Conservation (phyloP, 139 green algal species). For the Picochlorum sp. region DNA sequence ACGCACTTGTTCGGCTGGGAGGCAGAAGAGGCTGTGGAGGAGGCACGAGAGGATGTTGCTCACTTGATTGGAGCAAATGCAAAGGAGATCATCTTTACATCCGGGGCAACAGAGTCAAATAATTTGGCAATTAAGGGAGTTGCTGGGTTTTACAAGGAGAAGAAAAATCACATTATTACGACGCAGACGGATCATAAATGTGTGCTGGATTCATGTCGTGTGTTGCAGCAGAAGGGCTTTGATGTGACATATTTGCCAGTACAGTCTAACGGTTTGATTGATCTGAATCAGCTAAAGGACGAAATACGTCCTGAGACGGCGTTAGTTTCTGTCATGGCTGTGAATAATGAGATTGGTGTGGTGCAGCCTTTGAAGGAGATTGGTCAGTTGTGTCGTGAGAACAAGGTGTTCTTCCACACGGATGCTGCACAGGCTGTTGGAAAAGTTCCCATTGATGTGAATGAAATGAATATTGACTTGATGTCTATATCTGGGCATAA, state of each 20-base stretch:
- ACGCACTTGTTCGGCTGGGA: constrained; percentile 98
- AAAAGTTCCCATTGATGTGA: constrained; percentile 91
- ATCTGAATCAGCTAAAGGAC: constrained; percentile 66
- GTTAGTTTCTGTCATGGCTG: constrained; percentile 82
- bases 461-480: constrained; percentile 80
- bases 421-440: constrained; percentile 84
- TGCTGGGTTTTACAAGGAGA: constrained; percentile 85
- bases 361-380: constrained; percentile 90
- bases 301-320: constrained; percentile 81
- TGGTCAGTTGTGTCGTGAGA: constrained; percentile 66
- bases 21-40: constrained; percentile 87
- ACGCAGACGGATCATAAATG: constrained; percentile 86
- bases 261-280: constrained; percentile 70
- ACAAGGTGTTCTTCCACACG: constrained; percentile 93
- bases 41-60: constrained; percentile 74
- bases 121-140: constrained; percentile 97
- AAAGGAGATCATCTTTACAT: constrained; percentile 99
- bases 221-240: constrained; percentile 82
- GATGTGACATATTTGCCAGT: constrained; percentile 96
- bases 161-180: constrained; percentile 95
- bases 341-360: constrained; percentile 98
- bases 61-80: constrained; percentile 78
- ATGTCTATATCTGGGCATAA: constrained; percentile 96
- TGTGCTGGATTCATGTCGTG: constrained; percentile 91
- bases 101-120: constrained; percentile 94